Conservation (phyloP, 805 yeast species). For the Osmozyma mogii region DNA sequence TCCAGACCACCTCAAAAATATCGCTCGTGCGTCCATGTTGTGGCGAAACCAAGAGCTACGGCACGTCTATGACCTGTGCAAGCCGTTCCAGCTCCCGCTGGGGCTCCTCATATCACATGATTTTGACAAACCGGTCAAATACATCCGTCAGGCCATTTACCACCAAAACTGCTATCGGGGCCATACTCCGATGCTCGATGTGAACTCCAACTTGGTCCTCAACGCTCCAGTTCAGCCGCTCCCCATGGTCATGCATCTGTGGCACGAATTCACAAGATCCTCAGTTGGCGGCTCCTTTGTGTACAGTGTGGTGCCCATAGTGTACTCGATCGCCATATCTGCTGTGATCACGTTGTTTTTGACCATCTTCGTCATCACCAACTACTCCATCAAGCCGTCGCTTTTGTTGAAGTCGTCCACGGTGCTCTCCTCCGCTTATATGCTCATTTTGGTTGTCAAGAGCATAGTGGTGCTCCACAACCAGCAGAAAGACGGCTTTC, state of each 20-base stretch:
- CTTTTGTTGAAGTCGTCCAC: slow-evolving; percentile 43
- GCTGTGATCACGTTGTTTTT: slow-evolving; percentile 57
- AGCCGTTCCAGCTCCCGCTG: slow-evolving; percentile 19
- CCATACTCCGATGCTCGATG: slow-evolving; percentile 29
- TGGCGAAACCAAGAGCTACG: slow-evolving; percentile 21
- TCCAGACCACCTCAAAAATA: not conserved
- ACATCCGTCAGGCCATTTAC: slow-evolving; percentile 18
- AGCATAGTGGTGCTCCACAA: slow-evolving; percentile 37
- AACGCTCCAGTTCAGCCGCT: slow-evolving; percentile 22
- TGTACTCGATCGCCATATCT: slow-evolving; percentile 56
- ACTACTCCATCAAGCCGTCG: slow-evolving; percentile 57
- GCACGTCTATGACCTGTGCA: slow-evolving; percentile 24
- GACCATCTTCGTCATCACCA: slow-evolving; percentile 57
- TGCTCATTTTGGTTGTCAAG: slow-evolving; percentile 41
- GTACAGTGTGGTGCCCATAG: slow-evolving; percentile 52
- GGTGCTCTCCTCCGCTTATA: slow-evolving; percentile 45
- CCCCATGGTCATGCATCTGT: slow-evolving; percentile 39
- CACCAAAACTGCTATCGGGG: slow-evolving; percentile 25
- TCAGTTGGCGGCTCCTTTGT: slow-evolving; percentile 37
- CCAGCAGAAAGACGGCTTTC: slow-evolving; percentile 40
- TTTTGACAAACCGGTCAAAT: slow-evolving; percentile 13
- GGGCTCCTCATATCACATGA: slow-evolving; percentile 28
- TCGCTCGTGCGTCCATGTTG: slow-evolving; percentile 18
- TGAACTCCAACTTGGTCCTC: slow-evolving; percentile 27
- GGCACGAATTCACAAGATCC: slow-evolving; percentile 36